Evolutionary conservation across 2,329 filamentous ascomycete genomes (phyloP).

Genomic region (Westerdykella sp.): DNA sequence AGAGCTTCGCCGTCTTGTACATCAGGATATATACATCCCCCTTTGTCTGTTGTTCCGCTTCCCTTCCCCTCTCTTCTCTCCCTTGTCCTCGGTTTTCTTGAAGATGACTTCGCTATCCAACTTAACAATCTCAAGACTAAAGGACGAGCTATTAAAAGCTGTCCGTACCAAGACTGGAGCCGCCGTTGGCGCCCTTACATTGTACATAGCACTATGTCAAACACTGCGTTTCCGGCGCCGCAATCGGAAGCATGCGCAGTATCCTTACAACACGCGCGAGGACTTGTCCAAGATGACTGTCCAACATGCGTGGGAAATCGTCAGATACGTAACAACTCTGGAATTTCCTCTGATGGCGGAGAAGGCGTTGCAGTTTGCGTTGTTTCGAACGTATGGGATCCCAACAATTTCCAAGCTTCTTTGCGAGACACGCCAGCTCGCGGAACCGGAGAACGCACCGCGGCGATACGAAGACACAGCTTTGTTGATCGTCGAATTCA

Average conservation of each 20-base stretch:
- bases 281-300: conserved; percentile 50
- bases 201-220: conserved; percentile 32
- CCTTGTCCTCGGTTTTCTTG: too few species aligned
- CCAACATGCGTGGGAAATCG: conserved; percentile 48
- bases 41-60: too few species aligned
- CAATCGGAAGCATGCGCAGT: conserved; percentile 38
- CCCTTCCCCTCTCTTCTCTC: too few species aligned
- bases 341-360: conserved; percentile 52
- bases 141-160: too few species aligned
- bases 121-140: too few species aligned
- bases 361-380: conserved; percentile 52
- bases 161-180: too few species aligned
- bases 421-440: conserved; percentile 29
- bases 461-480: conserved; percentile 28
- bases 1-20: too few species aligned
- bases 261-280: conserved; percentile 41
- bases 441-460: conserved; percentile 15
- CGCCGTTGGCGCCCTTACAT: conserved; percentile 2
- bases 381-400: conserved; percentile 46
- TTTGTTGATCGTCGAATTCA: conserved; percentile 30
- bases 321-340: conserved; percentile 40
- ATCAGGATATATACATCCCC: too few species aligned
- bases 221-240: conserved; percentile 36
- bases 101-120: too few species aligned
- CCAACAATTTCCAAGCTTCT: conserved; percentile 33